Evolutionary conservation across 805 yeast species (phyloP).

Genomic region (Lipomyces spencermartinsiae): DNA sequence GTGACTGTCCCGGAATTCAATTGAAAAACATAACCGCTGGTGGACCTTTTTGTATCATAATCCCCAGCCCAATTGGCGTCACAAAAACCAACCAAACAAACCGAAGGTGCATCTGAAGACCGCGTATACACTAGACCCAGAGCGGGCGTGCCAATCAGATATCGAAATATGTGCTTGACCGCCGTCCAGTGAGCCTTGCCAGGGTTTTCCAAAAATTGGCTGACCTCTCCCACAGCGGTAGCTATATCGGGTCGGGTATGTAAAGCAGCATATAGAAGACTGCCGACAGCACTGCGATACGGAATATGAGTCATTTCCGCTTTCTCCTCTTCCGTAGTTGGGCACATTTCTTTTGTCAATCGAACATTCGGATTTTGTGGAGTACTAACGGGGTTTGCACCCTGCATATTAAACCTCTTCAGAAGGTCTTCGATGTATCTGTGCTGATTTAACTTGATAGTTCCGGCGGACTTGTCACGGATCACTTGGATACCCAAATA

Average conservation of each 20-base stretch:
- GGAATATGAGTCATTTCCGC: background rate
- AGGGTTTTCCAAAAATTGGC: background rate
- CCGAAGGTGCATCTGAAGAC: background rate
- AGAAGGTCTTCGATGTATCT: background rate
- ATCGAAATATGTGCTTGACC: background rate
- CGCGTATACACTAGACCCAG: background rate
- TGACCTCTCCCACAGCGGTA: background rate
- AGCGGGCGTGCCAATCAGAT: background rate
- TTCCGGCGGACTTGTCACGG: background rate
- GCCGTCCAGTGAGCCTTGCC: background rate
- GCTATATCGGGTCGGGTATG: background rate
- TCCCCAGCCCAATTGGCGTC: conserved; percentile 3
- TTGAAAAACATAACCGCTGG: background rate
- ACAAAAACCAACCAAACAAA: background rate
- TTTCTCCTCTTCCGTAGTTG: background rate
- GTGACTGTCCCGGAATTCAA: background rate
- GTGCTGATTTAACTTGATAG: background rate
- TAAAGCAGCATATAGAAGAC: background rate
- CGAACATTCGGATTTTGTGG: background rate
- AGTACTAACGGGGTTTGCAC: background rate
- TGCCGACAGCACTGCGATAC: background rate
- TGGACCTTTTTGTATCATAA: background rate
- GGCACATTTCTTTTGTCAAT: background rate
- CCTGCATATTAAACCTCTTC: background rate
- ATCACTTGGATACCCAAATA: conserved; percentile 21